Base-by-base conservation (phyloP, 2,329 filamentous ascomycete genomes). In the Hypomyces perniciosus region DNA sequence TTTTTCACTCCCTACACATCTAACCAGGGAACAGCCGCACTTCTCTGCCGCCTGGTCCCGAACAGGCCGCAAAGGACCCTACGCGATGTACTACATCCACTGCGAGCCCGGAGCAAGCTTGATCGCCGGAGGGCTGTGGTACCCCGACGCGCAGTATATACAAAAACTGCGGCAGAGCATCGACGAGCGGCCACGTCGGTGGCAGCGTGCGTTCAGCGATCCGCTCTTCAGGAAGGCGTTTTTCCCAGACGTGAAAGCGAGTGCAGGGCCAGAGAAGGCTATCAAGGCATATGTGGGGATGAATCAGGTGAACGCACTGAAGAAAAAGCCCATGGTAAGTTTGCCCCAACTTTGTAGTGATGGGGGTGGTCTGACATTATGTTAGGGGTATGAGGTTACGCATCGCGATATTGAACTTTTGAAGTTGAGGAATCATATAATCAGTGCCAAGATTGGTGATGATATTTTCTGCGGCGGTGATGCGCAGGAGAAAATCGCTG, bases 21-120 rank as follows among this genome's bases (percentile, higher is more conserved):
- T n/a, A 2, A 37, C 6, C 5, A 12, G n/a, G 10, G 20, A 41
- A 20, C 46, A 89, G 84, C 80, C 88, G 48, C 82, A 91, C 69
- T 95, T 91, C 68, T 88, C 86, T 8, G 90, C 86, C 35, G 88
- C 88, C 27, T 95, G 88, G 82, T 93, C 88, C 51, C 84, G 90
- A 20, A 95, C 90, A 0, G 90, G 90, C 20, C 80, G 87, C 49
- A 95, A 96, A 68, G 89, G 89, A 0, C 85, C 87, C 8, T 95
- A 93, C 67, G 90, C 90, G 6, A 85, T 83, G 63, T 96, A 96
- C 71, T 96, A 95, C 69, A 71, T 96, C 20, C 90, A 95, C 66
- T 78, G 88, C 56, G 81, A 92, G 64, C 89, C 90, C 8, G 75
- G 74, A 3, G 72, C 78, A 46, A 85, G 82, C 63, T 87, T 92